A percentile compares a stretch with the other conserved stretches of the same genome.
Conservation (phyloP, 257 asterid species). For the Plectranthus barbatus region DNA sequence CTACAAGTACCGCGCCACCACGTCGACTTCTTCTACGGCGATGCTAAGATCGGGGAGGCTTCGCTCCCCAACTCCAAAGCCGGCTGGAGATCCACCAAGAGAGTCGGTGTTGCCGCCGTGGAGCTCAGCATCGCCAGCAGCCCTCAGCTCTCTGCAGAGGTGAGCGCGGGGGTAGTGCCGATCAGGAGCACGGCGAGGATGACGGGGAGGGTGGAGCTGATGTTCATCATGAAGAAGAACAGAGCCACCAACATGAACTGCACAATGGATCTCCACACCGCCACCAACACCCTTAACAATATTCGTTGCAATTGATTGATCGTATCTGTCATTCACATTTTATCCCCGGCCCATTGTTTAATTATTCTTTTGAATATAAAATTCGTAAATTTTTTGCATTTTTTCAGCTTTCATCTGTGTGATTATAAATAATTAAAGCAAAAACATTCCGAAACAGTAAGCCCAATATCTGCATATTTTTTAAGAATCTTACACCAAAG, state of each 20-base stretch:
- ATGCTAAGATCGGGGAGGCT: constrained; percentile 19
- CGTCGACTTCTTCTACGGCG: constrained; percentile 22
- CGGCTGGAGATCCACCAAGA: constrained; percentile 26
- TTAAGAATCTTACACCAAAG: too few species aligned
- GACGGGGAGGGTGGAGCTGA: constrained; percentile 30
- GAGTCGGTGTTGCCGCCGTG: not conserved
- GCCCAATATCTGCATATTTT: too few species aligned
- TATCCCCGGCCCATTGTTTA: too few species aligned
- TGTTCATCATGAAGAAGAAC: constrained; percentile 32
- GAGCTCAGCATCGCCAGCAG: not conserved
- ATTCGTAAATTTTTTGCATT: too few species aligned
- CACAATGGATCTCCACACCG: constrained; percentile 13
- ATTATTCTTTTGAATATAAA: too few species aligned
- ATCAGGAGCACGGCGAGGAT: constrained; percentile 20
- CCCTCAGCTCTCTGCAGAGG: not conserved
- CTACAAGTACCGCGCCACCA: constrained; percentile 20
- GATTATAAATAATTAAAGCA: too few species aligned
- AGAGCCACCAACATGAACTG: too few species aligned
- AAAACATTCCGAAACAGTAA: too few species aligned
- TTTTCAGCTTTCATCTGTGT: too few species aligned
- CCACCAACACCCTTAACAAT: not conserved
- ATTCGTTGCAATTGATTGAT: too few species aligned
- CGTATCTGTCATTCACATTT: too few species aligned
- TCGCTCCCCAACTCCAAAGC: not conserved
- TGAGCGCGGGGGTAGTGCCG: constrained; percentile 15